Conservation (phyloP, 2,329 filamentous ascomycete species). For the Massarina eburnea region DNA sequence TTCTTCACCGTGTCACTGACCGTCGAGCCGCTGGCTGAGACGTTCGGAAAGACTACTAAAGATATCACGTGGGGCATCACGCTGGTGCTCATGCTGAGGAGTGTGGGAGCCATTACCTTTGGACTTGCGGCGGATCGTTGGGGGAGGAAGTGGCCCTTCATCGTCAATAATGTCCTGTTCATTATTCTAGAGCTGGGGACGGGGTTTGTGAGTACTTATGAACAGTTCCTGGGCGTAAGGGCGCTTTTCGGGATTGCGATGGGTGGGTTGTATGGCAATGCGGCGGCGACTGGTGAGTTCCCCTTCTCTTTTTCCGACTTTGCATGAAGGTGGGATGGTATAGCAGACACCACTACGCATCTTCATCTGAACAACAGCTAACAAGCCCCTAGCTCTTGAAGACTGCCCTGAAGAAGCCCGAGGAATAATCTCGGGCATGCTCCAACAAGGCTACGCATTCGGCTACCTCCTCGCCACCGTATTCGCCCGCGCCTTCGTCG, state of each 20-base stretch:
- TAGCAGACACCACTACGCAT: neutral
- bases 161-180: conserved; percentile 63
- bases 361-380: neutral
- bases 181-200: conserved; percentile 63
- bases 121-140: conserved; percentile 57
- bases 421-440: conserved; percentile 62
- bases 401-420: conserved; percentile 61
- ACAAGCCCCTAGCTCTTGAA: conserved; percentile 52
- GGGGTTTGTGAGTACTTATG: conserved; percentile 60
- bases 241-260: conserved; percentile 66
- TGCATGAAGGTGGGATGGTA: neutral
- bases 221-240: conserved; percentile 60
- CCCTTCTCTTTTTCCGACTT: neutral
- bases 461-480: conserved; percentile 64
- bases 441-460: conserved; percentile 66
- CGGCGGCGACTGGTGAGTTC: conserved; percentile 54
- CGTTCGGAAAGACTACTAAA: conserved; percentile 56
- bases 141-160: conserved; percentile 59
- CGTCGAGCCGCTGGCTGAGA: conserved; percentile 54
- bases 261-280: conserved; percentile 65
- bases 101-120: conserved; percentile 60
- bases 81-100: conserved; percentile 59
- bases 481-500: conserved; percentile 63
- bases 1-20: conserved; percentile 65
- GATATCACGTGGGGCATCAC: conserved; percentile 63